Conservation (phyloP, 1,139 yeast species). For the Suzukiozyma palmioleophila region DNA sequence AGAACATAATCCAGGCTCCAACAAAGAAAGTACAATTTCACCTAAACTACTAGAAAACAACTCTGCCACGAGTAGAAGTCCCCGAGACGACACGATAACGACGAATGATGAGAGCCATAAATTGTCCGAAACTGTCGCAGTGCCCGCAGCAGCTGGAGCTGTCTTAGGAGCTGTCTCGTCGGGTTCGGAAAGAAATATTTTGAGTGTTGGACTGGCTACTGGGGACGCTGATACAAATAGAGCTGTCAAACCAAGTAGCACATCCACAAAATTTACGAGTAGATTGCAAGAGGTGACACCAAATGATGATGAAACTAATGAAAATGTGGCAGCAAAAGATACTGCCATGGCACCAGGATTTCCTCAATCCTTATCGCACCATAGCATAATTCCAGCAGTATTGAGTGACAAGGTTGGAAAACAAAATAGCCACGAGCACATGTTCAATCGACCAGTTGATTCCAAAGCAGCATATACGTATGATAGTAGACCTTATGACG, state of each 20-base stretch:
- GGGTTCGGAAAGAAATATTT: no score
- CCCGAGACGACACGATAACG: not conserved
- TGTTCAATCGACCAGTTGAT: constrained; percentile 5
- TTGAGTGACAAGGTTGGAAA: constrained; percentile 9
- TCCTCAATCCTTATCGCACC: not conserved
- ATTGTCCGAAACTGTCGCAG: not conserved
- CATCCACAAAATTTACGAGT: no score
- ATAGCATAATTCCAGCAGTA: constrained; percentile 5
- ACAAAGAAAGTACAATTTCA: not conserved
- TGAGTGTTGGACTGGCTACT: no score
- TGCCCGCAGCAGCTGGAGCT: no score
- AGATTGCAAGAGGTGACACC: no score
- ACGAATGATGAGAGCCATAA: not conserved
- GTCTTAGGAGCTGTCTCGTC: not conserved
- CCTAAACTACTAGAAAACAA: not conserved
- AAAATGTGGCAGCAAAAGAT: no score
- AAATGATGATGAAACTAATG: no score
- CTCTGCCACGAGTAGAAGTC: not conserved
- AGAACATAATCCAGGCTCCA: not conserved
- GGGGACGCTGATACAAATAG: no score
- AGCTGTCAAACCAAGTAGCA: no score
- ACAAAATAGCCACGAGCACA: constrained; percentile 11
- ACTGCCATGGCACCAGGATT: not conserved
- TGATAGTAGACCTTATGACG: not conserved
- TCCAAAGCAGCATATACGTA: not conserved